A percentile compares a stretch with the other conserved stretches of the same genome.
Evolutionary conservation across 176 grass and related monocot species (phyloP).

Genomic region (Alopecurus myosuroides): DNA sequence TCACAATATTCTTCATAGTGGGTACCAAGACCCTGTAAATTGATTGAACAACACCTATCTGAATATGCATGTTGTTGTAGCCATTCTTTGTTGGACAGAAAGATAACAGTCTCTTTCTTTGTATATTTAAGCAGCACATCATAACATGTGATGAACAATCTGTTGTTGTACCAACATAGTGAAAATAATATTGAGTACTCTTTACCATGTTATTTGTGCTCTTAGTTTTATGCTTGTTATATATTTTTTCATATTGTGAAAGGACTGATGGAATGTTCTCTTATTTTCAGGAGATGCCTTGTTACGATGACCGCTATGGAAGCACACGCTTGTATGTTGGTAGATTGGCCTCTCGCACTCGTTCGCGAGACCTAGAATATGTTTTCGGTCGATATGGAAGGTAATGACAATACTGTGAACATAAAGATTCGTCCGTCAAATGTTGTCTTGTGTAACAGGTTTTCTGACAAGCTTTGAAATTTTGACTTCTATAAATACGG

Average conservation of each 20-base stretch:
- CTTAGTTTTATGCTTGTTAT: neutral
- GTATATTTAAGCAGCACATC: neutral
- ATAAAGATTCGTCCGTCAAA: neutral
- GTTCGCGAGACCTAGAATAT: conserved; percentile 84
- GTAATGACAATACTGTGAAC: conserved; percentile 24
- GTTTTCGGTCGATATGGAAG: conserved; percentile 95
- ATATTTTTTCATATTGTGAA: neutral
- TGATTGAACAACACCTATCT: neutral
- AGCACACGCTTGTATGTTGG: conserved; percentile 83
- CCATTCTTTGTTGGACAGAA: neutral
- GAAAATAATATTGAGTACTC: neutral
- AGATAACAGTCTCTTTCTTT: neutral
- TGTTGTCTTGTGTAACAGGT: neutral
- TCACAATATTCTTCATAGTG: neutral
- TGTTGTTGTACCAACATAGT: neutral
- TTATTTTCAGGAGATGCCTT: conserved; percentile 87
- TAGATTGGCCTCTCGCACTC: conserved; percentile 63
- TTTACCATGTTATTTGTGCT: neutral
- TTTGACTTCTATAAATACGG: neutral
- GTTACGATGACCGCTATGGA: conserved; percentile 77
- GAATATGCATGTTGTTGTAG: neutral
- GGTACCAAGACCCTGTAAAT: neutral
- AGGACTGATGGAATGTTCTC: neutral
- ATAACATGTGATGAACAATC: neutral
- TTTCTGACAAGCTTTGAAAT: neutral